Evolutionary conservation across 23 red algal genomes (phyloP), one percentile per base, ranked within the genome.

Genomic region (Chondrus crispus): DNA sequence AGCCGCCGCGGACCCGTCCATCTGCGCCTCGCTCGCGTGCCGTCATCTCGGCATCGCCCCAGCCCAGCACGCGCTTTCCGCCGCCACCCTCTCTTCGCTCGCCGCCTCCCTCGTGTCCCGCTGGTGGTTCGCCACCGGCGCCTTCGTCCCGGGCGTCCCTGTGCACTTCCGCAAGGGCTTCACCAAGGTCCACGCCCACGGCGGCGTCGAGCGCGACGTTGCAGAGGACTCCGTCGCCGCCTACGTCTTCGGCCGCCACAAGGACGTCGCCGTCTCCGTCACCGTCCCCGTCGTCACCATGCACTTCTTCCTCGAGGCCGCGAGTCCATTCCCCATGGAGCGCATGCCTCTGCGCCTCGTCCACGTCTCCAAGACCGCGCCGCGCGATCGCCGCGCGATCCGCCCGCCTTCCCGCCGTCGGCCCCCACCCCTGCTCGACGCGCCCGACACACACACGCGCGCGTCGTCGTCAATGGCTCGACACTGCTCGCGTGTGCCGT

Each of bases 111-210:
- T 90, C 1, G 39, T 90, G 16, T 90, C 62, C 20, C 87, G 74
- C 16, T 90, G 87, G 87, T 90, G 87, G 71, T 42, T 90, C 33
- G 37, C 69, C 70, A 90, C 87, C 37, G 87, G 87, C 24, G 71
- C 22, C 39, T 79, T 90, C n/a, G 87, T 90, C 40, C 62, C 87
- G 49, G 87, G 87, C 53, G 41, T 90, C 36, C 87, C 87, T 19
- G 87, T 90, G 16, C 87, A 90, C 53, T 69, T 64, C 35, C 87
- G 87, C 38, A 76, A 49, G 46, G 87, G 87, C 46, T 90, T 90
- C 68, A 54, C 55, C 4, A 45, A 90, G 62, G 72, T 90, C 4
- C 50, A 62, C 43, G 50, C 87, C 26, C 39, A 55, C 26, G 87
- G 87, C 7, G 87, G 87, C 26, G 41, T 41, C 0, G 87, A 90